Evolutionary conservation across 768 basidiomycete species (phyloP).

Genomic region (Lactarius hengduanensis): DNA sequence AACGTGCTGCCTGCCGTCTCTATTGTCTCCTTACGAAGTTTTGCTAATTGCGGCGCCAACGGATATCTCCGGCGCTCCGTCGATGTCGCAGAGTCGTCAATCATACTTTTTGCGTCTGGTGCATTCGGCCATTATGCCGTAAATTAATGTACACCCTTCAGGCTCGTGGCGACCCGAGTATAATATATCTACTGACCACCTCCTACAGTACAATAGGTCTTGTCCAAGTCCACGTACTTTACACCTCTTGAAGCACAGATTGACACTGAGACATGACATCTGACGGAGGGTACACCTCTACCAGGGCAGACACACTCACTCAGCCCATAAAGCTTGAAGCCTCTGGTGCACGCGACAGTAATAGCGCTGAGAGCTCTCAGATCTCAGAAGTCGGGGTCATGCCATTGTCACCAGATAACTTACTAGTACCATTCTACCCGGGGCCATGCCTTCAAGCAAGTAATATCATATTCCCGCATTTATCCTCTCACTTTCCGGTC

Average conservation of each 20-base stretch:
- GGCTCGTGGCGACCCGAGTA: neutral
- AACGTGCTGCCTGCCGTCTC: neutral
- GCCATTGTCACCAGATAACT: neutral
- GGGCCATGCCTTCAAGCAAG: neutral
- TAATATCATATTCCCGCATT: neutral
- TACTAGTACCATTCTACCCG: neutral
- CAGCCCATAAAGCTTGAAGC: neutral
- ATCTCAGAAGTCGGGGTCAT: neutral
- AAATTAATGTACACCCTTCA: neutral
- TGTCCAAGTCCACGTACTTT: neutral
- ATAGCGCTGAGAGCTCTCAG: neutral
- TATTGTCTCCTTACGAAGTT: neutral
- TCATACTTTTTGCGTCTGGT: slow-evolving; percentile 3
- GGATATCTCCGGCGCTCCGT: slow-evolving; percentile 18
- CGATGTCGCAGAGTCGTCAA: slow-evolving; percentile 9
- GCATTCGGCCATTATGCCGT: slow-evolving; percentile 16
- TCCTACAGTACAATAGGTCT: too few species aligned
- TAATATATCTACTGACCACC: too few species aligned
- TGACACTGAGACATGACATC: neutral
- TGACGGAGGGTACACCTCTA: neutral
- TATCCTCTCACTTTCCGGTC: neutral
- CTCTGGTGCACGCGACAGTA: neutral
- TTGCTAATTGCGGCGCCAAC: neutral
- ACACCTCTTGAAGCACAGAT: neutral
- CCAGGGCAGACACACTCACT: neutral